Evolutionary conservation across 2,329 filamentous ascomycete species (phyloP).

Genomic region (Pyrenophora graminea): DNA sequence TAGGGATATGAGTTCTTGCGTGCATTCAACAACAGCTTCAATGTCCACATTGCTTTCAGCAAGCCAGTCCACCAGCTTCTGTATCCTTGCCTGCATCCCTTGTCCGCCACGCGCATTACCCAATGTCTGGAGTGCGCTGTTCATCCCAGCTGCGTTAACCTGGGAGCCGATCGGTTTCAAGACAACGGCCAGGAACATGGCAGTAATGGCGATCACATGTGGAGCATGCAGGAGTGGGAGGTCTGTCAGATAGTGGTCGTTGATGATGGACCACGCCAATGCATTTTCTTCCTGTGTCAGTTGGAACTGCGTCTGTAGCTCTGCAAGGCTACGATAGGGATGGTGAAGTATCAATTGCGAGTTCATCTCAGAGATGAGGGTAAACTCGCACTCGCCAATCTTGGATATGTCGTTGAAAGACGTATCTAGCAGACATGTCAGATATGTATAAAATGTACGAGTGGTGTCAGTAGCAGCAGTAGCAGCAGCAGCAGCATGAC

Average conservation of each 20-base stretch:
- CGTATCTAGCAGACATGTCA: slow-evolving; percentile 32
- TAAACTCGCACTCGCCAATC: slow-evolving; percentile 92
- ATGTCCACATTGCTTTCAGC: slow-evolving; percentile 86
- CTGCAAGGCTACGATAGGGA: slow-evolving; percentile 79
- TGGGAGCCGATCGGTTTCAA: slow-evolving; percentile 67
- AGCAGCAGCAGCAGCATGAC: no score
- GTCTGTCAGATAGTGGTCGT: slow-evolving; percentile 91
- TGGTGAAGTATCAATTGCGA: slow-evolving; percentile 90
- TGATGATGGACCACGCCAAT: slow-evolving; percentile 81
- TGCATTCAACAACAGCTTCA: slow-evolving; percentile 82
- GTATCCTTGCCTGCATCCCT: slow-evolving; percentile 58
- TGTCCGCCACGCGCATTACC: slow-evolving; percentile 38
- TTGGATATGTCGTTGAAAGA: slow-evolving; percentile 70
- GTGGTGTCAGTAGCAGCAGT: no score
- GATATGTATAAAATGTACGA: neutral
- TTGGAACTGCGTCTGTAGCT: slow-evolving; percentile 69
- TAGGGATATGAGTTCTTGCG: slow-evolving; percentile 87
- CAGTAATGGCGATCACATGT: slow-evolving; percentile 86
- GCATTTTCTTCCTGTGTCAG: slow-evolving; percentile 78
- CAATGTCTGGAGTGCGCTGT: slow-evolving; percentile 44
- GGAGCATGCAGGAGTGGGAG: slow-evolving; percentile 83
- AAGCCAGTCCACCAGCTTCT: slow-evolving; percentile 77
- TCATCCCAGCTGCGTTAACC: slow-evolving; percentile 48
- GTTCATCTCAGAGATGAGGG: slow-evolving; percentile 86
- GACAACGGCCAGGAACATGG: slow-evolving; percentile 82